Conservation (phyloP, 2,329 filamentous ascomycete genomes). For the Hymenotorrendiella dingleyae region DNA sequence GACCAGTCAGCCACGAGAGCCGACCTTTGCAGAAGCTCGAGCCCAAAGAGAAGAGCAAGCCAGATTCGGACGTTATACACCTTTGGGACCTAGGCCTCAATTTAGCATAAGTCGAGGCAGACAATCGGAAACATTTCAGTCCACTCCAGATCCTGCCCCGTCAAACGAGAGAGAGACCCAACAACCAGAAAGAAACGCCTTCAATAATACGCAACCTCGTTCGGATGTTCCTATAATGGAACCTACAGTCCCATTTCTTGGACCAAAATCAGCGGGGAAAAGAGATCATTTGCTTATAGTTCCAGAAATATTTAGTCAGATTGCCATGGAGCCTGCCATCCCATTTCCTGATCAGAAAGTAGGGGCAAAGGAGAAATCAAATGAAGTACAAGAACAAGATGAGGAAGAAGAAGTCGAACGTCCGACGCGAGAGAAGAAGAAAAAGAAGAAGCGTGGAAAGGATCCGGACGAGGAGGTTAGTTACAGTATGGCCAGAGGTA, state of each 20-base stretch:
- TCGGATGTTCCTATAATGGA: too few species aligned
- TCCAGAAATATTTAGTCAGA: too few species aligned
- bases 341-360: not conserved
- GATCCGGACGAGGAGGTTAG: not conserved
- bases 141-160: too few species aligned
- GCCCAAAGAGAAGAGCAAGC: slow-evolving; percentile 24
- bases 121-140: not conserved
- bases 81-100: slow-evolving; percentile 11
- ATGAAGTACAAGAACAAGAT: not conserved
- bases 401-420: slow-evolving; percentile 2
- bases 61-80: slow-evolving; percentile 19
- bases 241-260: too few species aligned
- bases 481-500: slow-evolving; percentile 20
- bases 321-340: not conserved
- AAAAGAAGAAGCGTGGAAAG: not conserved
- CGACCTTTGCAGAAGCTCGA: slow-evolving; percentile 17
- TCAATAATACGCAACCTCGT: too few species aligned
- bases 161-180: too few species aligned
- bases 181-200: too few species aligned
- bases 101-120: not conserved
- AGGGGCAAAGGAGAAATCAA: not conserved
- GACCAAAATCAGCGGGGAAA: too few species aligned
- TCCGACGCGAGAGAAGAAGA: slow-evolving; percentile 1
- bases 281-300: too few species aligned
- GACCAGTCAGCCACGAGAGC: not conserved